phyloP scores from a whole-genome alignment of 371 early-diverging fungal species.

The Mortierella sp. region DNA sequence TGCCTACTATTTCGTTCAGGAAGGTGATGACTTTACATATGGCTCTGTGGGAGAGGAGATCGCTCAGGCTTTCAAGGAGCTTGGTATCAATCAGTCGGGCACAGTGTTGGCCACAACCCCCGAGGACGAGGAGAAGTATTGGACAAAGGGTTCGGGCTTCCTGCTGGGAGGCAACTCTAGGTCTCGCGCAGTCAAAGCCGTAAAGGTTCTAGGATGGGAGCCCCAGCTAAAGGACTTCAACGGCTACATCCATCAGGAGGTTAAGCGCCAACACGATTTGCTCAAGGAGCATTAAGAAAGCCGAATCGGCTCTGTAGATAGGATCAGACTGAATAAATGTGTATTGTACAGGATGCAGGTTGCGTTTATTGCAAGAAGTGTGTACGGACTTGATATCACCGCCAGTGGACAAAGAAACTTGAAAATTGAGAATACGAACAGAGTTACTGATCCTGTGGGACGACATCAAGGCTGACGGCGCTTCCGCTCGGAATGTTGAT shows the following conservation, averaged over 20 bases:
- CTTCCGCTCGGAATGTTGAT: no score
- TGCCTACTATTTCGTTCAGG: slow-evolving; percentile 54
- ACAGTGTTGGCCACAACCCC: background rate
- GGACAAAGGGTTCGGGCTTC: slow-evolving; percentile 6
- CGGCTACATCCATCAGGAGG: slow-evolving; percentile 26
- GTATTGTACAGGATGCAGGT: no score
- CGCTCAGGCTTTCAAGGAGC: slow-evolving; percentile 26
- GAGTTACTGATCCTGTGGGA: no score
- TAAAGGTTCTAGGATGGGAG: slow-evolving; percentile 37
- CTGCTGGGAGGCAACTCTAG: slow-evolving; percentile 42
- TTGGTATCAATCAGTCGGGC: slow-evolving; percentile 26
- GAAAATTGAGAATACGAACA: no score
- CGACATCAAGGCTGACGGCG: no score
- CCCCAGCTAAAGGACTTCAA: slow-evolving; percentile 33
- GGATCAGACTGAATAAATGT: no score
- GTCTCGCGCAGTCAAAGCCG: slow-evolving; percentile 29
- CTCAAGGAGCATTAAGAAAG: slow-evolving; percentile 2
- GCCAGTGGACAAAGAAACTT: no score
- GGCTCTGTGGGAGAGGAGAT: slow-evolving; percentile 45
- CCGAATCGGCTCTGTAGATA: no score
- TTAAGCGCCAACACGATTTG: slow-evolving; percentile 23
- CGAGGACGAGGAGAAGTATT: slow-evolving; percentile 22
- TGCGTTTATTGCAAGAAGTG: no score
- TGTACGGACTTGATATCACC: no score
- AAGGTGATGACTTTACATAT: slow-evolving; percentile 45